Base-by-base conservation (phyloP, 2,329 filamentous ascomycete species). In the Fusarium vanettenii region DNA sequence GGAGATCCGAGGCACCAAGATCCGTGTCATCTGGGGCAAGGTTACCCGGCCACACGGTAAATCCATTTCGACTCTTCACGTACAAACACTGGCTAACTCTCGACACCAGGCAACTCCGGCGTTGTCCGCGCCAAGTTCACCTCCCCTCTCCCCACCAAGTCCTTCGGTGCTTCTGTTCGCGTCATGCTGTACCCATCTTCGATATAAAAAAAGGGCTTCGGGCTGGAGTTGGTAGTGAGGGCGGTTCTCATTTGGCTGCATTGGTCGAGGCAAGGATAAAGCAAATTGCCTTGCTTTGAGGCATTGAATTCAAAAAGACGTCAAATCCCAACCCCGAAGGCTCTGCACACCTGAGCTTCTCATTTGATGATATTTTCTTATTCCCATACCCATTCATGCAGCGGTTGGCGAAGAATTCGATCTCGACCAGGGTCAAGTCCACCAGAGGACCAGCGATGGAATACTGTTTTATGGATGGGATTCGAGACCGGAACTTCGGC, bases 21-120 rank as follows among this genome's bases (percentile, higher is more conserved):
- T 98, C 89, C 92, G 96, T 85, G 93, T 98, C 82, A 98, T 98
- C 90, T 98, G 95, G 95, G 96, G 96, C 90, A 98, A 98, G 91
- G 93, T 98, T 86, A 97, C 95, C 85, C 91, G 95, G 85, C 93
- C 95, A 86, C 96, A 98, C 89, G 96, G 94, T 96, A 94, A 82
- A 88, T 86, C 71, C 59, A 64, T 37, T 27, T 65, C 70, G 39
- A 39, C 52, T 43, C 14, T 10, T 8, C 29, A 35, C 20, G 31
- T 33, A 25, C 18, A 25, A 55, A 8, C 65, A 56, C 39, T 31
- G 43, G 67, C 79, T 80, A 67, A 76, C 66, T 8, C 13, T 56
- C 41, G 31, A 25, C 25, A 37, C 11, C 66, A 97, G 95, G 97
- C 86, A 98, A 98, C 93, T 97, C 94, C 81, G 97, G 97, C 84